These are phyloP conservation scores for Solanum neorickii DNA, from an alignment of 257 asterid species.

Conservation along the genomic window DNA sequence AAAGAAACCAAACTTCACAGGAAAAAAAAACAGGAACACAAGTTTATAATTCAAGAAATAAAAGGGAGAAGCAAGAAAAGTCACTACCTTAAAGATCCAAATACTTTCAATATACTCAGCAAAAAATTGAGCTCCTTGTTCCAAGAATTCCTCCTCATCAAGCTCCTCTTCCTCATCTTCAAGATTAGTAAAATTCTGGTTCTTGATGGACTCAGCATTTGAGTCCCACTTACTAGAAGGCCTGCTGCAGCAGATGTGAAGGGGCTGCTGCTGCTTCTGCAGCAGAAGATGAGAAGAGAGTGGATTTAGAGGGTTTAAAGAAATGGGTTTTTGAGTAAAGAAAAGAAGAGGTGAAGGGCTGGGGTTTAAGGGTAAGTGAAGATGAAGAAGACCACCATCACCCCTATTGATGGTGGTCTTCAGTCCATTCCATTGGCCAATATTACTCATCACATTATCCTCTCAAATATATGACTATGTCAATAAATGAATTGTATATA, in stretches of 20 bases:
- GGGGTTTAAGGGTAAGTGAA: not conserved
- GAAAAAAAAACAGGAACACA: not conserved
- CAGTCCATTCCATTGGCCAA: not conserved
- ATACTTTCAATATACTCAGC: constrained; percentile 65
- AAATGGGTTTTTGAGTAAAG: not conserved
- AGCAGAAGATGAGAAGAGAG: not conserved
- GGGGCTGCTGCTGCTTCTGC: constrained; percentile 4
- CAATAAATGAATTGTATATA: not conserved
- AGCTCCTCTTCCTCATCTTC: constrained; percentile 12
- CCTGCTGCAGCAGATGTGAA: constrained; percentile 19
- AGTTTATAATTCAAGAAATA: not conserved
- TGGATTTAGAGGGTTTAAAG: not conserved
- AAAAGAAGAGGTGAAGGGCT: not conserved
- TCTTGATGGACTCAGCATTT: constrained; percentile 41
- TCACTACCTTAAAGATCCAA: constrained; percentile 71
- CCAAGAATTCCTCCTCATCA: constrained; percentile 14
- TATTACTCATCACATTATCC: not conserved
- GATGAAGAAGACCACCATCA: constrained; percentile 9
- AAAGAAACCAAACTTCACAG: not conserved
- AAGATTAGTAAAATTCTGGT: constrained; percentile 1
- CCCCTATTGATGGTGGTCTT: not conserved
- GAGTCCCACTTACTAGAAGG: constrained; percentile 45
- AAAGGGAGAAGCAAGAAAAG: not conserved
- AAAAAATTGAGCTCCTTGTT: constrained; percentile 36
- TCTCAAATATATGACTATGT: not conserved